These are phyloP conservation scores for Vicia faba DNA, from an alignment of 306 rosid species.

Conservation along the genomic window DNA sequence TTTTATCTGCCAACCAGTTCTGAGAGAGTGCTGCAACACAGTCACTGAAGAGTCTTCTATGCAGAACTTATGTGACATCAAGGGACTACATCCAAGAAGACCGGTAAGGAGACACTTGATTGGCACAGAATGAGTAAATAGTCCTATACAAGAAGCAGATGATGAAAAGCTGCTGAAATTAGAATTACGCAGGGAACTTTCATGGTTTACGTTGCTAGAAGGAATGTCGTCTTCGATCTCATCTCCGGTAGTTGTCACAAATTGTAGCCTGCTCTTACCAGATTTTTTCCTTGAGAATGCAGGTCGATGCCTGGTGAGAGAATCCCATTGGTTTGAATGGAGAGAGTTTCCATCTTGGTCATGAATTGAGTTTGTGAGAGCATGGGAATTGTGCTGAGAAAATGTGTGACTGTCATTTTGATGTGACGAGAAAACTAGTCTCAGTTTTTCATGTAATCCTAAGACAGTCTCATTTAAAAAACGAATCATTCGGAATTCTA, in stretches of 20 bases:
- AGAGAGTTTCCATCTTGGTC: slow-evolving; percentile 71
- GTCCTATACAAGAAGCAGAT: slow-evolving; percentile 63
- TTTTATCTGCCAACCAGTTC: slow-evolving; percentile 97
- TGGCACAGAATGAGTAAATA: slow-evolving; percentile 88
- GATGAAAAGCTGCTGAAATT: slow-evolving; percentile 58
- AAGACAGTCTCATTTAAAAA: slow-evolving; percentile 74
- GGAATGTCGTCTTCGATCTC: slow-evolving; percentile 75
- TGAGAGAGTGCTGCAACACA: slow-evolving; percentile 89
- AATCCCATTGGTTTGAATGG: slow-evolving; percentile 66
- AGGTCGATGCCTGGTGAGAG: slow-evolving; percentile 65
- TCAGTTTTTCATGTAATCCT: slow-evolving; percentile 77
- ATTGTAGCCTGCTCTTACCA: slow-evolving; percentile 91
- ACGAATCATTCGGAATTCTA: slow-evolving; percentile 81
- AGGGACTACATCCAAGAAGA: slow-evolving; percentile 85
- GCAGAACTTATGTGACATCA: slow-evolving; percentile 82
- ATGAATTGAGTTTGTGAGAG: slow-evolving; percentile 59
- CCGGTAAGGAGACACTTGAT: slow-evolving; percentile 92
- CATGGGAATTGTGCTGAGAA: slow-evolving; percentile 64
- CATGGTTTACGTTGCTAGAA: slow-evolving; percentile 63
- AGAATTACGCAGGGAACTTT: slow-evolving; percentile 56
- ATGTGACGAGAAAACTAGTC: slow-evolving; percentile 54
- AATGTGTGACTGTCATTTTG: slow-evolving; percentile 65
- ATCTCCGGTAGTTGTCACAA: slow-evolving; percentile 76
- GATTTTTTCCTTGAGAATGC: slow-evolving; percentile 77
- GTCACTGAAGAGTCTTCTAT: slow-evolving; percentile 94